These are phyloP conservation scores for Draba incana DNA, from an alignment of 345 rosid genomes.

Conservation along the genomic window DNA sequence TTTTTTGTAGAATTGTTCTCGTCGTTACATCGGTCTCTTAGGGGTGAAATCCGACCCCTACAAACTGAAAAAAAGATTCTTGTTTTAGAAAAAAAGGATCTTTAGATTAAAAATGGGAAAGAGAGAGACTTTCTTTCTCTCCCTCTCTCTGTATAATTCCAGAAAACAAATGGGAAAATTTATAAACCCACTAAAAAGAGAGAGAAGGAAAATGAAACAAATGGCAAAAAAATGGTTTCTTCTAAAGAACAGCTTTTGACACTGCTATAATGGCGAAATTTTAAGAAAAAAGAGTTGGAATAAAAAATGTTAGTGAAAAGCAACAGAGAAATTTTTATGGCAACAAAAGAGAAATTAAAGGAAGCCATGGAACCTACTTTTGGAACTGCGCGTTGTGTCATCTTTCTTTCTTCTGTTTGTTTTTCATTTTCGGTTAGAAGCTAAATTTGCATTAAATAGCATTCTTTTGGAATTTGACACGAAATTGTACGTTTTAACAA, in stretches of 20 bases:
- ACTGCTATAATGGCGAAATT: neutral
- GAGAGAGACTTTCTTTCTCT: too few relatives aligned
- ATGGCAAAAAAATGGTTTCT: neutral
- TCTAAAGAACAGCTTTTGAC: too few relatives aligned
- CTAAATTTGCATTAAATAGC: conserved; percentile 5
- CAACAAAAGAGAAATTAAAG: conserved; percentile 33
- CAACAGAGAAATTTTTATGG: neutral
- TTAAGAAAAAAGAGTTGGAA: neutral
- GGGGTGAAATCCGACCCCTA: too few relatives aligned
- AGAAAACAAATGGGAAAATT: conserved; percentile 11
- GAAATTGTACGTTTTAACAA: neutral
- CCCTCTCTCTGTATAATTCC: conserved; percentile 18
- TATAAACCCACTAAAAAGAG: conserved; percentile 18
- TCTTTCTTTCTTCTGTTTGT: neutral
- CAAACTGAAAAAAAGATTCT: neutral
- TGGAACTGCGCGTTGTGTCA: conserved; percentile 31
- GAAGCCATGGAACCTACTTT: conserved; percentile 22
- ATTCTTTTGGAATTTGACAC: too few relatives aligned
- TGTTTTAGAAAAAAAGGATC: neutral
- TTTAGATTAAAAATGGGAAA: conserved; percentile 16
- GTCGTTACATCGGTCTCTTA: too few relatives aligned
- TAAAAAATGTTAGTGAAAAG: conserved; percentile 11
- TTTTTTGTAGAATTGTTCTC: too few relatives aligned
- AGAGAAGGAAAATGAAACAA: conserved; percentile 16
- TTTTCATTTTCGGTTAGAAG: conserved; percentile 17